A percentile compares a stretch with the other conserved stretches of the same genome.
Conservation (phyloP, 805 yeast genomes). For the Metschnikowia proteae region DNA sequence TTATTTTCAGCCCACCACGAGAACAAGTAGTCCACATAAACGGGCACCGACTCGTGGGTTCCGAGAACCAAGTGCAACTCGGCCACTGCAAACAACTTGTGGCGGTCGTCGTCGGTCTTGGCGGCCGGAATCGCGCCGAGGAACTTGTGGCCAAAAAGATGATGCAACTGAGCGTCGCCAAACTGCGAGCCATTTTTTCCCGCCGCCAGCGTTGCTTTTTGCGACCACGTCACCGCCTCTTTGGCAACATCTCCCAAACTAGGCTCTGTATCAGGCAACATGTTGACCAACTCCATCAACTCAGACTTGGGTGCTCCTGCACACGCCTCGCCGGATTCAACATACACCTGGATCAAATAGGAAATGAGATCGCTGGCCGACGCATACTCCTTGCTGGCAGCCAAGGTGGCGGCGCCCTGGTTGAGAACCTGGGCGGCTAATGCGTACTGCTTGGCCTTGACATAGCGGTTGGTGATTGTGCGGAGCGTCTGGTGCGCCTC, state of each 20-base stretch:
- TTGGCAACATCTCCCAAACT: constrained; percentile 62
- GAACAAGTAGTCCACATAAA: constrained; percentile 43
- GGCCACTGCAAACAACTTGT: constrained; percentile 55
- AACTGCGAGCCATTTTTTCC: constrained; percentile 32
- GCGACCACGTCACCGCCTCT: constrained; percentile 66
- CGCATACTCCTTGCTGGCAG: constrained; percentile 69
- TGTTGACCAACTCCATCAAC: constrained; percentile 45
- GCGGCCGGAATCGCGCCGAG: constrained; percentile 31
- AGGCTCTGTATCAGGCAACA: constrained; percentile 41
- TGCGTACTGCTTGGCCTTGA: constrained; percentile 58
- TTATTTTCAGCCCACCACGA: constrained; percentile 31
- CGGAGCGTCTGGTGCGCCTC: constrained; percentile 96
- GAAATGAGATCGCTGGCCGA: constrained; percentile 74
- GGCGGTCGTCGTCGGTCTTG: constrained; percentile 23
- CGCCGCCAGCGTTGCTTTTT: constrained; percentile 21
- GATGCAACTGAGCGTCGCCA: constrained; percentile 77
- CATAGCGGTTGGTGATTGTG: constrained; percentile 83
- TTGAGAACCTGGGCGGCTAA: constrained; percentile 73
- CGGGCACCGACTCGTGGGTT: constrained; percentile 46
- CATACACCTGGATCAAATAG: constrained; percentile 70
- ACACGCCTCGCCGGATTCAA: constrained; percentile 38
- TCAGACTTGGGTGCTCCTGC: constrained; percentile 41
- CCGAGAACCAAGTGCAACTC: constrained; percentile 72
- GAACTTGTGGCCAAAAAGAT: constrained; percentile 66
- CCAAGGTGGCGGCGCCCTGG: constrained; percentile 65